A percentile compares a stretch with the other conserved stretches of the same genome.
These are phyloP conservation scores for Leccinum longicurvipes DNA, from an alignment of 768 basidiomycete species.

Conservation along the genomic window DNA sequence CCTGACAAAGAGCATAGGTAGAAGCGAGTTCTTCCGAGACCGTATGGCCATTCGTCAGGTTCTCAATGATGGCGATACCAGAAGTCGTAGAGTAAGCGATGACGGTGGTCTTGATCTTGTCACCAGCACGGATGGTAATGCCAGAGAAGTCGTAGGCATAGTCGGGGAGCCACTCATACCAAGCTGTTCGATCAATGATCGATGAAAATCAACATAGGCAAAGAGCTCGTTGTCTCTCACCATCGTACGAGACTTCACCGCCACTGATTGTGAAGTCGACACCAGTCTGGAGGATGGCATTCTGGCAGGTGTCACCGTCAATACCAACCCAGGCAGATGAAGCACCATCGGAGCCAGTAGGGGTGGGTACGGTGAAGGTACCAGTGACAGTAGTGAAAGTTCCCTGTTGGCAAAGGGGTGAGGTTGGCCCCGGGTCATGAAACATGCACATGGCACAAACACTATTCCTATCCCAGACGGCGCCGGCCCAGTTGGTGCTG, in stretches of 20 bases:
- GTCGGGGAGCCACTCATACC: conserved; percentile 23
- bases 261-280: conserved; percentile 1
- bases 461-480: conserved; percentile 1
- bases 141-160: conserved; percentile 5
- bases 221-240: background rate
- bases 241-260: conserved; percentile 2
- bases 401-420: conserved; percentile 1
- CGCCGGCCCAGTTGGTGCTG: conserved; percentile 21
- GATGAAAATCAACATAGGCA: background rate
- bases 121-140: conserved; percentile 13
- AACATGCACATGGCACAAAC: conserved; percentile 5
- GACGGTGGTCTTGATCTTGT: conserved; percentile 15
- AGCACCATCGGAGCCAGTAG: background rate
- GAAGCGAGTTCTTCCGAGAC: conserved; percentile 7
- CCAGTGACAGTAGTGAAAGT: conserved; percentile 11
- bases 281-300: conserved; percentile 14
- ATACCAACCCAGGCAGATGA: conserved; percentile 17
- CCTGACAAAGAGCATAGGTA: conserved; percentile 10
- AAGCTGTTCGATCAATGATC: conserved; percentile 6
- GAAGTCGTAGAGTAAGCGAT: conserved; percentile 17
- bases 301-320: conserved; percentile 7
- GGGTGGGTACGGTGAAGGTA: conserved; percentile 9
- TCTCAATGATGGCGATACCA: conserved; percentile 16
- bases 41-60: conserved; percentile 16
- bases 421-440: background rate